phyloP scores from a whole-genome alignment of 257 asterid species.

The Petunia secreta region DNA sequence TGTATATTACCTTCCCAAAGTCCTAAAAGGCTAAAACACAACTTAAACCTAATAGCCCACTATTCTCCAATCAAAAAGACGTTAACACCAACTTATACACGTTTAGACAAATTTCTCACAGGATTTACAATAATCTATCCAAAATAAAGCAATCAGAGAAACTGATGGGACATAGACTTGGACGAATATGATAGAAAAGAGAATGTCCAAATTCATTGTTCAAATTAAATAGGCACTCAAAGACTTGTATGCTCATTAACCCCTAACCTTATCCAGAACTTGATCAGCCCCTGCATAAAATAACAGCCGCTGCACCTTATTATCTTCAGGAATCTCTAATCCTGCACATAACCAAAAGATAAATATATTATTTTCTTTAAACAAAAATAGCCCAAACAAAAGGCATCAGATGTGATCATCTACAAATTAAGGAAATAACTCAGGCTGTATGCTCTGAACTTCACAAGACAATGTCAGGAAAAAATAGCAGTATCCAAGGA shows the following conservation, averaged over 20 bases:
- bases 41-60: not conserved
- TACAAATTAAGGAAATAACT: not conserved
- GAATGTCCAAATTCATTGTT: not conserved
- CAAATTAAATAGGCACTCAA: not conserved
- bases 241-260: conserved; percentile 19
- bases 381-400: not conserved
- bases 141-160: not conserved
- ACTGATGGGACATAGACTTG: not conserved
- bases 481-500: not conserved
- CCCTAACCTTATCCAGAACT: conserved; percentile 68
- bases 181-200: not conserved
- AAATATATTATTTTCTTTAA: not conserved
- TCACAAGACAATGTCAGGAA: not conserved
- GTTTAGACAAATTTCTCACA: not conserved
- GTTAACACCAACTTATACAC: not conserved
- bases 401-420: conserved; percentile 11
- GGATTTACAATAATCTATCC: not conserved
- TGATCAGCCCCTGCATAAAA: conserved; percentile 71
- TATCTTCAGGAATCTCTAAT: conserved; percentile 70
- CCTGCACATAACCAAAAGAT: conserved; percentile 44
- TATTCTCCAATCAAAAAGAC: not conserved
- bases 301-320: conserved; percentile 48
- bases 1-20: not conserved
- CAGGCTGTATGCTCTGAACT: not conserved
- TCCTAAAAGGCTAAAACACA: not conserved